Percentiles rank a stretch among this genome's conserved stretches.
Evolutionary conservation across 345 rosid genomes (phyloP).

Genomic region (Cardamine resedifolia): DNA sequence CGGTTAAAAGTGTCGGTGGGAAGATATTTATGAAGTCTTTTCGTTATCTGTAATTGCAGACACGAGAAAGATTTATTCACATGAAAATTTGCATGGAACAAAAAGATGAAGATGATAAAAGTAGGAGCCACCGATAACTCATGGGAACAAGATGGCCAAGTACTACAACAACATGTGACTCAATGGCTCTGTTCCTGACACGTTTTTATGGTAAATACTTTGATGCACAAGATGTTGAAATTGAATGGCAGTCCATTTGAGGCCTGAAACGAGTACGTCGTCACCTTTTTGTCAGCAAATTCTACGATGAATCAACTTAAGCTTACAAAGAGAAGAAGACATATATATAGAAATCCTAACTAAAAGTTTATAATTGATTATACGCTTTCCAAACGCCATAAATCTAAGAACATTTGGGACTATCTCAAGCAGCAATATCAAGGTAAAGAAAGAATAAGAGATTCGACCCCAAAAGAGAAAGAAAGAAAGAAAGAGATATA

Average conservation of each 20-base stretch:
- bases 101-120: slow-evolving; percentile 8
- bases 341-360: background rate
- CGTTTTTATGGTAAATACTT: background rate
- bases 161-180: slow-evolving; percentile 11
- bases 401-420: background rate
- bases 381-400: background rate
- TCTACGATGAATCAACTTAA: background rate
- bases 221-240: background rate
- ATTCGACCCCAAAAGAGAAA: too few relatives aligned
- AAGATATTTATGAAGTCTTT: background rate
- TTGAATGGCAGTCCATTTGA: background rate
- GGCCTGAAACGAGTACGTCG: background rate
- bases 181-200: slow-evolving; percentile 9
- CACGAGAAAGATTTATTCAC: slow-evolving; percentile 13
- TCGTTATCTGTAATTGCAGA: background rate
- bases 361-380: background rate
- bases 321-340: background rate
- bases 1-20: background rate
- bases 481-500: too few relatives aligned
- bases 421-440: background rate
- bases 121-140: slow-evolving; percentile 14
- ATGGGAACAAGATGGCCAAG: slow-evolving; percentile 21
- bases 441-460: background rate
- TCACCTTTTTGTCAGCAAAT: background rate
- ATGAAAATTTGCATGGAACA: background rate